Evolutionary conservation across 2,329 filamentous ascomycete genomes (phyloP), one percentile per base, ranked within the genome.

Genomic region (Hymenotorrendiella dingleyae): DNA sequence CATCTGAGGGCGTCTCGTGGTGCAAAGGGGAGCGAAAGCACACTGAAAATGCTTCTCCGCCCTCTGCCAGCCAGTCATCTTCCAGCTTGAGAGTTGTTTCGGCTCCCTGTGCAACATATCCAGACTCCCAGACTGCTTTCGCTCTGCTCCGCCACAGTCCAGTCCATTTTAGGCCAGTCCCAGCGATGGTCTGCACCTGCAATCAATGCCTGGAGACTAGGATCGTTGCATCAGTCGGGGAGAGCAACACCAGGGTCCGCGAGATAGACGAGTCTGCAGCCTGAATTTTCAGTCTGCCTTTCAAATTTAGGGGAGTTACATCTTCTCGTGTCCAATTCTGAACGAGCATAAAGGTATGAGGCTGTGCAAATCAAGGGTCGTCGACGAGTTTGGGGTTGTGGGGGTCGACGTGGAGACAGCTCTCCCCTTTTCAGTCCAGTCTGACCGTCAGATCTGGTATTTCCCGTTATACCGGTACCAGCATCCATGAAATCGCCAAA

Each of bases 271-370:
- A 33, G 14, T 14, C 5, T 34, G 20, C 22, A 20, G 19, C 32
- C 22, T 34, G 32, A 34, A 34, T 7, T 20, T n/a, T 12, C 17
- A 22, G n/a, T n/a, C n/a, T n/a, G n/a, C 17, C 19, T 34, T 21
- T 34, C 19, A 34, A 34, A 12, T 17, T 34, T 17, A 34, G 14
- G 17, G 32, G 11, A n/a, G 32, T 34, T 34, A 22, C 32, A 34
- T 20, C 20, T 34, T 34, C 32, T 34, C 32, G 32, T 34, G 32
- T 34, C 32, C 32, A 34, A n/a, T 34, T 22, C 14, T 22, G 32
- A 34, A 12, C 20, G 19, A 34, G 6, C 14, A 20, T 17, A 12
- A 20, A 34, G 22, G 32, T 20, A 10, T 34, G 32, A 22, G 32
- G 32, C 32, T 34, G 22, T 34, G 32, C 19, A 21, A 21, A 19